Evolutionary conservation across 1,284 basidiomycete species (phyloP).

Genomic region (Coriolopsis trogii): DNA sequence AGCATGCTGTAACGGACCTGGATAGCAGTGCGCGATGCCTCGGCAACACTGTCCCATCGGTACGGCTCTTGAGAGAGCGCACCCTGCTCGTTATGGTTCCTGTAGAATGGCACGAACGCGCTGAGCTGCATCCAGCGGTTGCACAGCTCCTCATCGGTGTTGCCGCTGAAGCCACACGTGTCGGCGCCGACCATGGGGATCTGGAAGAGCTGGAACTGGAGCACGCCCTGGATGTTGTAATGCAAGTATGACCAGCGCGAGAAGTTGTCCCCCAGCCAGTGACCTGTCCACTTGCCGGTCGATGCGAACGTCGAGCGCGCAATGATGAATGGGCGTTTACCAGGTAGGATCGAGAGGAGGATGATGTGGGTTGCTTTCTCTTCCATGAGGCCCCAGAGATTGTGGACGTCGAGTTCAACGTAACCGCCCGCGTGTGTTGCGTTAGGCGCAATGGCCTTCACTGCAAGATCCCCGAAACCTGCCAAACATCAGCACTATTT

Average conservation of each 20-base stretch:
- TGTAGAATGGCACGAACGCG: slow-evolving; percentile 73
- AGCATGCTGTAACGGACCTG: slow-evolving; percentile 66
- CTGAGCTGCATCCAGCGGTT: slow-evolving; percentile 84
- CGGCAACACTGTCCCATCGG: slow-evolving; percentile 74
- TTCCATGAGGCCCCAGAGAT: slow-evolving; percentile 69
- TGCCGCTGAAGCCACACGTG: slow-evolving; percentile 58
- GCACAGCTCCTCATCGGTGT: slow-evolving; percentile 75
- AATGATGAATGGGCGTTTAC: slow-evolving; percentile 67
- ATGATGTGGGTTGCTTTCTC: slow-evolving; percentile 61
- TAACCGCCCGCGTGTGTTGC: slow-evolving; percentile 58
- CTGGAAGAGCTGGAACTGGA: slow-evolving; percentile 79
- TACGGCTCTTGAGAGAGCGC: slow-evolving; percentile 75
- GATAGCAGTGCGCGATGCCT: slow-evolving; percentile 72
- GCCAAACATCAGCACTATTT: too few species aligned
- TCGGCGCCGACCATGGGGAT: slow-evolving; percentile 76
- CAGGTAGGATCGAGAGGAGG: slow-evolving; percentile 52
- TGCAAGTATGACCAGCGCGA: slow-evolving; percentile 67
- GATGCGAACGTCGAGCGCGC: slow-evolving; percentile 68
- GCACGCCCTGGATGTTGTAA: slow-evolving; percentile 65
- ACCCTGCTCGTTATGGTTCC: slow-evolving; percentile 67
- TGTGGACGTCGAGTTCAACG: slow-evolving; percentile 64
- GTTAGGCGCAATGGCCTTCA: slow-evolving; percentile 58
- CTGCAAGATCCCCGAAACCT: slow-evolving; percentile 51
- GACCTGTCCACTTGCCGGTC: slow-evolving; percentile 63
- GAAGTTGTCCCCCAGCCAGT: slow-evolving; percentile 60